These are phyloP conservation scores for Earliella scabrosa DNA, from an alignment of 1,284 basidiomycete species.

Conservation along the genomic window DNA sequence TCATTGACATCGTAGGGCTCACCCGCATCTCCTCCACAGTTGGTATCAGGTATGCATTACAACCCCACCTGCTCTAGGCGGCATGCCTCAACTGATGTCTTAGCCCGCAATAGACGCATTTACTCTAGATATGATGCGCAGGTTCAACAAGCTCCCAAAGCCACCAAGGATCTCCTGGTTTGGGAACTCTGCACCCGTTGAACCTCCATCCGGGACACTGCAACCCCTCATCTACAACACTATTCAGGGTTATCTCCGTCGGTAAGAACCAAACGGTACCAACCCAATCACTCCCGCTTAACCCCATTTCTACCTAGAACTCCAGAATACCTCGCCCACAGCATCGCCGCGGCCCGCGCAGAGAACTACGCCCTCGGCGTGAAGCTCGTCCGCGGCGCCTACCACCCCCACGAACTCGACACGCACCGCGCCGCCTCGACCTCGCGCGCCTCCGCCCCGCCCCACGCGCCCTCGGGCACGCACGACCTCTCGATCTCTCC, in stretches of 20 bases:
- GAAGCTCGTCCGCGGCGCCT: constrained; percentile 95
- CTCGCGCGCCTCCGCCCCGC: constrained; percentile 31
- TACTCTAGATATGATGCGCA: constrained; percentile 71
- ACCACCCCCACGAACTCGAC: constrained; percentile 81
- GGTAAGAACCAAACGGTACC: too few species aligned
- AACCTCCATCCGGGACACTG: constrained; percentile 23
- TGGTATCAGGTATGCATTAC: constrained; percentile 62
- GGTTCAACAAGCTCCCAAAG: constrained; percentile 66
- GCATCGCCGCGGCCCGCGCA: constrained; percentile 68
- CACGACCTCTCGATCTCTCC: constrained; percentile 53
- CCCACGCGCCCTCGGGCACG: constrained; percentile 30
- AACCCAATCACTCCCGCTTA: too few species aligned
- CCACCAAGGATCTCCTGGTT: constrained; percentile 30
- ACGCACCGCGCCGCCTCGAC: constrained; percentile 42
- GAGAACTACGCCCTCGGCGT: constrained; percentile 85
- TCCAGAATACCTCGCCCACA: constrained; percentile 69
- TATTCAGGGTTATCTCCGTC: constrained; percentile 83
- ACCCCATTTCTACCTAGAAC: too few species aligned
- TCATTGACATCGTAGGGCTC: background rate
- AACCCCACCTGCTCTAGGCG: background rate
- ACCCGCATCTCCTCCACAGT: constrained; percentile 34
- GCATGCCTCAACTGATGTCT: background rate
- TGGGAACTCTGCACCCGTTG: background rate
- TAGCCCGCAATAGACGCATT: constrained; percentile 86
- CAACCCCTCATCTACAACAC: constrained; percentile 81